Conservation (phyloP, 352 stramenopile genomes). For the Phytophthora citrophthora region DNA sequence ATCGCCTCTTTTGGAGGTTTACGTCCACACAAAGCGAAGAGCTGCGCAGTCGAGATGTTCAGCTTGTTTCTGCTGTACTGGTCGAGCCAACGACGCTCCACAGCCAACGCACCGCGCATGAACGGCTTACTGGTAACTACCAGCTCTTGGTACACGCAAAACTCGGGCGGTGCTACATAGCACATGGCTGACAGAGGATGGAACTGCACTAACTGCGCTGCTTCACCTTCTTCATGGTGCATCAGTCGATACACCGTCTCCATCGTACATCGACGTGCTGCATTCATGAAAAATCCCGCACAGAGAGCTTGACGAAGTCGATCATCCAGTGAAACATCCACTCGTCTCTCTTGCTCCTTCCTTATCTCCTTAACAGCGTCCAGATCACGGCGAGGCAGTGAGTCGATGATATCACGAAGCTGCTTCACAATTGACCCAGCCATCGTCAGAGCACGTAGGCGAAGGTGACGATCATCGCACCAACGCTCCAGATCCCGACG, state of each 20-base stretch:
- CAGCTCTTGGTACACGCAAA: conserved; percentile 78
- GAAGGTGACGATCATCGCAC: conserved; percentile 61
- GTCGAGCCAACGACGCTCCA: conserved; percentile 62
- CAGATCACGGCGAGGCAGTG: conserved; percentile 40
- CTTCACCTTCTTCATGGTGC: conserved; percentile 19
- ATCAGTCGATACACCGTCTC: conserved; percentile 68
- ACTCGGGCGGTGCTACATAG: conserved; percentile 50
- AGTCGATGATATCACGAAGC: conserved; percentile 60
- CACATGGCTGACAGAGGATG: conserved; percentile 70
- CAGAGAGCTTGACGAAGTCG: conserved; percentile 56
- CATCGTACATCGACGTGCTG: conserved; percentile 58
- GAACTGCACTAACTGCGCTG: conserved; percentile 63
- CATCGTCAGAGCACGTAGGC: conserved; percentile 59
- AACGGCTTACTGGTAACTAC: conserved; percentile 76
- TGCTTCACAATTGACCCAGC: conserved; percentile 60
- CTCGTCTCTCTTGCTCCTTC: neutral
- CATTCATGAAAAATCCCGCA: conserved; percentile 76
- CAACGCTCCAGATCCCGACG: conserved; percentile 45
- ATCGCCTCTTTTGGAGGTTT: conserved; percentile 12
- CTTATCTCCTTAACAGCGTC: conserved; percentile 22
- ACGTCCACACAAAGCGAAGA: conserved; percentile 63
- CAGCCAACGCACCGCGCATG: conserved; percentile 61
- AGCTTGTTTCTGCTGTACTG: conserved; percentile 44
- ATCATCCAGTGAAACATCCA: conserved; percentile 27
- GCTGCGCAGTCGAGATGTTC: conserved; percentile 31